Percentiles rank a stretch among this genome's conserved stretches.
These are phyloP conservation scores for Eucommia ulmoides DNA, from an alignment of 257 asterid species.

Conservation along the genomic window DNA sequence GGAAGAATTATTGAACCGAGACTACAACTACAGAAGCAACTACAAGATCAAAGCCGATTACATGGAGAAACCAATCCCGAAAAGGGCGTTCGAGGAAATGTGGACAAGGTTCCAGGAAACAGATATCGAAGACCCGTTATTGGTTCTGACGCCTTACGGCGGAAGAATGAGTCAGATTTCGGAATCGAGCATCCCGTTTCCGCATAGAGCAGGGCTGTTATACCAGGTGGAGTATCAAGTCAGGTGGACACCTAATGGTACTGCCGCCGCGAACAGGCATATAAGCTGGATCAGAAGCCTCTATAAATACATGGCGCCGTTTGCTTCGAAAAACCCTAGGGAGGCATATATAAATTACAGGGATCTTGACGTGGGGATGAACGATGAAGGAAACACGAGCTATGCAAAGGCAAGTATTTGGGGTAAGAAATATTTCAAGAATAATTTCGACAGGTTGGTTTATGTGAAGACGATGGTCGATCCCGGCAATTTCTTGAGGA, in stretches of 20 bases:
- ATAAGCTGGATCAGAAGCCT: not conserved
- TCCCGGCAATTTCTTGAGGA: too few species aligned
- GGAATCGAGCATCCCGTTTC: not conserved
- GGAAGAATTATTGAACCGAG: not conserved
- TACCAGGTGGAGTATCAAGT: not conserved
- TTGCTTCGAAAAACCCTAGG: not conserved
- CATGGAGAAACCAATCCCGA: not conserved
- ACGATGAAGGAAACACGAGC: too few species aligned
- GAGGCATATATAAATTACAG: not conserved
- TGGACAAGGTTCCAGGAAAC: not conserved
- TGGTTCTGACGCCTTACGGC: not conserved
- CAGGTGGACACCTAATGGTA: not conserved
- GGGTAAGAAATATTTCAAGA: too few species aligned
- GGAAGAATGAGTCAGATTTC: not conserved
- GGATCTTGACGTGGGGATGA: too few species aligned
- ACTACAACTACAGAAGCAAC: not conserved
- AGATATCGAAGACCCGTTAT: not conserved
- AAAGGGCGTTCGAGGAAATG: not conserved
- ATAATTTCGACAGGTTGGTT: too few species aligned
- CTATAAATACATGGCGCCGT: not conserved
- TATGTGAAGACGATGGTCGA: too few species aligned
- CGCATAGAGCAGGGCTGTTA: not conserved
- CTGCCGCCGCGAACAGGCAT: not conserved
- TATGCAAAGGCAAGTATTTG: too few species aligned
- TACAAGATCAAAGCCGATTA: not conserved